A percentile compares a stretch with the other conserved stretches of the same genome.
These are phyloP conservation scores for Talaromyces sp. DNA, from an alignment of 2,329 filamentous ascomycete genomes.

Conservation along the genomic window DNA sequence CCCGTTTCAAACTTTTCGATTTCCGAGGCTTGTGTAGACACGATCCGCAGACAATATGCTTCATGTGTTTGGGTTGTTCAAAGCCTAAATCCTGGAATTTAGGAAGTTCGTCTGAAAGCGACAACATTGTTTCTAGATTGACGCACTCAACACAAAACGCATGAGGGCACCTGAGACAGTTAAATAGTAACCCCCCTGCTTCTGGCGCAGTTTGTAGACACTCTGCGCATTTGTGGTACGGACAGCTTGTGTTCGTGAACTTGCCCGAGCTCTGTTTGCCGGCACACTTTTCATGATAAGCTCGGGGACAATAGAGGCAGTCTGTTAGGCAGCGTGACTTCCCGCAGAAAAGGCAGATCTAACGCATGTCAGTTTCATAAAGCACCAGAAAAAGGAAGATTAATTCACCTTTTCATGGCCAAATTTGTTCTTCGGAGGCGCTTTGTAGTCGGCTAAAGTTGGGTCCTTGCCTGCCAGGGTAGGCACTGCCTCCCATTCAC, in stretches of 20 bases:
- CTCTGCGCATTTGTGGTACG: conserved; percentile 51
- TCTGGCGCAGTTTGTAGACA: conserved; percentile 48
- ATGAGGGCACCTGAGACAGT: conserved; percentile 51
- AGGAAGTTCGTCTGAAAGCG: conserved; percentile 48
- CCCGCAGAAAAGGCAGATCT: conserved; percentile 16
- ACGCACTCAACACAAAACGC: conserved; percentile 58
- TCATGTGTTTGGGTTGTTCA: conserved; percentile 35
- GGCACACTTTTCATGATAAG: conserved; percentile 48
- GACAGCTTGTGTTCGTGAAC: conserved; percentile 41
- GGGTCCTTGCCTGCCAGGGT: background rate
- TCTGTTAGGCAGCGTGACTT: background rate
- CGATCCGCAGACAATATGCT: conserved; percentile 40
- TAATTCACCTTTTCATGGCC: conserved; percentile 39
- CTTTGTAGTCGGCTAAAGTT: conserved; percentile 16
- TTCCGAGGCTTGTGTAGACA: background rate
- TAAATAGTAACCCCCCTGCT: conserved; percentile 39
- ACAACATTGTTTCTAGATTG: conserved; percentile 45
- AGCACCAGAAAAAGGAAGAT: background rate
- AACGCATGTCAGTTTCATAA: background rate
- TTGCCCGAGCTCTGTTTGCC: conserved; percentile 13
- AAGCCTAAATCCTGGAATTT: conserved; percentile 51
- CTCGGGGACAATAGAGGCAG: conserved; percentile 45
- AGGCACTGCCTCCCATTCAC: conserved; percentile 50
- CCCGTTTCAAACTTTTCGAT: background rate
- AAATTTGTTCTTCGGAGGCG: conserved; percentile 44